Evolutionary conservation across 108 stramenopile species (phyloP), one percentile per base, ranked within the genome.

Genomic region (Mediolabrus comicus): DNA sequence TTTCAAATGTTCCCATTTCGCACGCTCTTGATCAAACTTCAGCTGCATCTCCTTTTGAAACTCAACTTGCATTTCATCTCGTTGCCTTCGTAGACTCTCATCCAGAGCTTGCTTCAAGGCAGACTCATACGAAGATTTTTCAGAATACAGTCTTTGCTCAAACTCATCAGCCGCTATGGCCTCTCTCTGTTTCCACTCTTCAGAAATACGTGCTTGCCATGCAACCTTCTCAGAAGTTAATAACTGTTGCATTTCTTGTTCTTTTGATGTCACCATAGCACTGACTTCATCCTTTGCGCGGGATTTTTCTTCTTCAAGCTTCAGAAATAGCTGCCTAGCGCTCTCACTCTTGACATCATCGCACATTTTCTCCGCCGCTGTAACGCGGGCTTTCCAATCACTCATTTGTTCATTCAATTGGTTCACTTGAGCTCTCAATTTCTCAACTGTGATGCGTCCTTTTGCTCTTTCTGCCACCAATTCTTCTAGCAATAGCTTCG

Each of bases 401-500:
- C 74, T 64, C 6, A 79, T 71, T 36, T 87, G 80, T 8, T n/a
- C 72, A 13, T 69, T 62, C 14, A 84, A 75, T 32, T 80, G 69
- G 9, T 81, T 67, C 2, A 54, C 51, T 59, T 84, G 70, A 14
- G 70, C 84, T 14, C 32, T 33, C 62, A 90, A 62, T 33, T 72
- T 57, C 8, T 79, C 75, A 29, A 85, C 86, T 51, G 81, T 84
- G 30, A 75, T 72, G 29, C 87, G 84, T 13, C 86, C 54, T 24
- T 62, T 68, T 3, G 78, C 75, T 16, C 86, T 67, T 36, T 90
- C 92, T 14, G 60, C 29, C 0, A 80, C 85, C 28, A 93, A 80
- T 25, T 84, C 84, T 67, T 88, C 87, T 4, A 93, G 53, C 24
- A 91, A 65, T 13, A 69, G 57, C 63, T 87, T 89, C 24, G 86